Evolutionary conservation across 2,329 filamentous ascomycete species (phyloP).

Genomic region (Ascochyta fabae): DNA sequence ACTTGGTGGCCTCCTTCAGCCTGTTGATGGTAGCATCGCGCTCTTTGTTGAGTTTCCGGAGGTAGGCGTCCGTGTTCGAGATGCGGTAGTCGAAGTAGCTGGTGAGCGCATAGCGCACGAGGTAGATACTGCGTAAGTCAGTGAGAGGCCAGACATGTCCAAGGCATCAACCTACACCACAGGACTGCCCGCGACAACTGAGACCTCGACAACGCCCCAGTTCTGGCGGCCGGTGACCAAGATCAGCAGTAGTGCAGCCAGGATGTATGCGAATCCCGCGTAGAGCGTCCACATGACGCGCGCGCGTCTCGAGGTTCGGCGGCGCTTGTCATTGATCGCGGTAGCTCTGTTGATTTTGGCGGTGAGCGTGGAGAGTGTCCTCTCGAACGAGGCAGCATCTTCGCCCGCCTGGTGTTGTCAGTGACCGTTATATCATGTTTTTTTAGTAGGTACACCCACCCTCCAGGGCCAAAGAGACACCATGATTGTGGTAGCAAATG

Average conservation of each 20-base stretch:
- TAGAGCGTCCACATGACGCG: conserved; percentile 92
- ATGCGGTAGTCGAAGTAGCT: conserved; percentile 84
- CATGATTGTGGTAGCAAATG: conserved; percentile 59
- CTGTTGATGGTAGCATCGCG: conserved; percentile 88
- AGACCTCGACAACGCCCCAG: conserved; percentile 79
- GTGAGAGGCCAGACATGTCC: neutral
- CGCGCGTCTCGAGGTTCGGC: conserved; percentile 75
- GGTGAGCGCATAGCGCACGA: conserved; percentile 69
- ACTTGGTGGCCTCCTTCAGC: conserved; percentile 93
- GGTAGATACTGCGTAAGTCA: conserved; percentile 71
- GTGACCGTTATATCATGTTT: neutral
- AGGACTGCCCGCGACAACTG: conserved; percentile 77
- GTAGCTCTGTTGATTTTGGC: conserved; percentile 80
- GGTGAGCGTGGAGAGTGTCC: conserved; percentile 81
- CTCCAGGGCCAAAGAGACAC: conserved; percentile 80
- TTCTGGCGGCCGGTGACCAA: conserved; percentile 85
- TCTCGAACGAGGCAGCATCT: conserved; percentile 92
- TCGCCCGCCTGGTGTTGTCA: conserved; percentile 67
- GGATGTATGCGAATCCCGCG: conserved; percentile 85
- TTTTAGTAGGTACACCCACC: conserved; percentile 2
- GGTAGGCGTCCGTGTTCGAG: conserved; percentile 68
- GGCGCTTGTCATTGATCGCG: conserved; percentile 73
- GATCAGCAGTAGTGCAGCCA: conserved; percentile 80
- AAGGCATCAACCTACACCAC: conserved; percentile 64
- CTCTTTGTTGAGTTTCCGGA: conserved; percentile 79